Evolutionary conservation across 768 basidiomycete species (phyloP).

Genomic region (Ephemerocybe angulata): DNA sequence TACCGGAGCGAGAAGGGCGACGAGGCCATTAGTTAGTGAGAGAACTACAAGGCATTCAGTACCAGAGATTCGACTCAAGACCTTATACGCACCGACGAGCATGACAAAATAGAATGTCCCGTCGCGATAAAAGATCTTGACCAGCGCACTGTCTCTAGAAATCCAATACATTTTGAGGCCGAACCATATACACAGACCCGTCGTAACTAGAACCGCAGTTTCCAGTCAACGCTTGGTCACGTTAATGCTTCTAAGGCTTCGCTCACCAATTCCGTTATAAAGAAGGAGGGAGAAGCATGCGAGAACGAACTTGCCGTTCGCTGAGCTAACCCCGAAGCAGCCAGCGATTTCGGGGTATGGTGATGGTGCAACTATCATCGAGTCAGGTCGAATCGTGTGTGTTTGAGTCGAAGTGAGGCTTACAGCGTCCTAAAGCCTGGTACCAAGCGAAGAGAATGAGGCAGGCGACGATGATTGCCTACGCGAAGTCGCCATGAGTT

Average conservation of each 20-base stretch:
- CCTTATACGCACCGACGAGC: not conserved
- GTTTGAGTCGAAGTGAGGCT: not conserved
- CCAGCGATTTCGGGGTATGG: constrained; percentile 3
- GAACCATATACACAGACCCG: constrained; percentile 4
- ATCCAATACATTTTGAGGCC: constrained; percentile 8
- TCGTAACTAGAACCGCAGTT: not conserved
- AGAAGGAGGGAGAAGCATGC: constrained; percentile 3
- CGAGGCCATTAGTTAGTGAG: constrained; percentile 5
- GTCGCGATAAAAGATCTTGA: constrained; percentile 9
- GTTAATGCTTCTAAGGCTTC: not conserved
- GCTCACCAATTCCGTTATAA: constrained; percentile 6
- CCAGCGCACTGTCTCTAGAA: not conserved
- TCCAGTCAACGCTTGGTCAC: not conserved
- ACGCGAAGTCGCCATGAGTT: not conserved
- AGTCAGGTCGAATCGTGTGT: not conserved
- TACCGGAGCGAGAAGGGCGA: constrained; percentile 3
- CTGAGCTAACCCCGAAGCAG: constrained; percentile 3
- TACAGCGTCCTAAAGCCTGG: constrained; percentile 4
- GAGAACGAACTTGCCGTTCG: constrained; percentile 4
- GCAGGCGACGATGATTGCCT: constrained; percentile 4
- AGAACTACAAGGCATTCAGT: not conserved
- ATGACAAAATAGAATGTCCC: constrained; percentile 10
- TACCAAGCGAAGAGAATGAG: constrained; percentile 3
- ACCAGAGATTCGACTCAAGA: not conserved
- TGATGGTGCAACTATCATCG: constrained; percentile 1